These are phyloP conservation scores for Eimeria acervulina DNA, from an alignment of 169 alveolate species.

Conservation along the genomic window DNA sequence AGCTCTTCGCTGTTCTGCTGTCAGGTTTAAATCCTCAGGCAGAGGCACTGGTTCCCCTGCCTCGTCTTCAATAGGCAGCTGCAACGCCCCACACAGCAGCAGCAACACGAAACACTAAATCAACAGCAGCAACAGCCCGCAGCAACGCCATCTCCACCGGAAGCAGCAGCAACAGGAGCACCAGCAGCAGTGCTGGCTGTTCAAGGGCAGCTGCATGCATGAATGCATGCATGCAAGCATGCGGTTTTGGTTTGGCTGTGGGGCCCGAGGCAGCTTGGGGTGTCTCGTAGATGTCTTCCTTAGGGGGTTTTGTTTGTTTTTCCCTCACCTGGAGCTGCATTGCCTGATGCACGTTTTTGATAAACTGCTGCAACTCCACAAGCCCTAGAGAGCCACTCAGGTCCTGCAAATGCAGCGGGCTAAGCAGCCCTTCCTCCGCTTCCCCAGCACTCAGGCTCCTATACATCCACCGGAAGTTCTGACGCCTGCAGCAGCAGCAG, in stretches of 20 bases:
- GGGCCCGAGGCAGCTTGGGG: no score
- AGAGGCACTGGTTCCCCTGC: background rate
- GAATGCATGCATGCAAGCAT: no score
- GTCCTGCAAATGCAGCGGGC: background rate
- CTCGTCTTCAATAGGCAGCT: constrained; percentile 27
- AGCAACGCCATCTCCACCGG: background rate
- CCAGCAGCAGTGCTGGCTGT: no score
- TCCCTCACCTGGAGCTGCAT: background rate
- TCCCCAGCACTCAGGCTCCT: background rate
- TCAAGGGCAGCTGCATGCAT: no score
- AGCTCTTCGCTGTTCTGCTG: background rate
- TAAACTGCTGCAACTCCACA: background rate
- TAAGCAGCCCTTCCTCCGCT: background rate
- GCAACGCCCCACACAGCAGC: no score
- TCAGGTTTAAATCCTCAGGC: background rate
- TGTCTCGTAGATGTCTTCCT: no score
- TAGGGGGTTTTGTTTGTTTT: no score
- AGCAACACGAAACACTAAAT: no score
- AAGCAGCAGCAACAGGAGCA: no score
- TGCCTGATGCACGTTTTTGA: background rate
- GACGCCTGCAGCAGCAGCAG: constrained; percentile 15
- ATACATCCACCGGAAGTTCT: constrained; percentile 32
- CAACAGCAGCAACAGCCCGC: background rate
- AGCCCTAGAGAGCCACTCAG: background rate
- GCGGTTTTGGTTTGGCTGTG: no score